Percentiles rank a stretch among this genome's conserved stretches.
Conservation (phyloP, 352 stramenopile species). For the Phytophthora sp. region DNA sequence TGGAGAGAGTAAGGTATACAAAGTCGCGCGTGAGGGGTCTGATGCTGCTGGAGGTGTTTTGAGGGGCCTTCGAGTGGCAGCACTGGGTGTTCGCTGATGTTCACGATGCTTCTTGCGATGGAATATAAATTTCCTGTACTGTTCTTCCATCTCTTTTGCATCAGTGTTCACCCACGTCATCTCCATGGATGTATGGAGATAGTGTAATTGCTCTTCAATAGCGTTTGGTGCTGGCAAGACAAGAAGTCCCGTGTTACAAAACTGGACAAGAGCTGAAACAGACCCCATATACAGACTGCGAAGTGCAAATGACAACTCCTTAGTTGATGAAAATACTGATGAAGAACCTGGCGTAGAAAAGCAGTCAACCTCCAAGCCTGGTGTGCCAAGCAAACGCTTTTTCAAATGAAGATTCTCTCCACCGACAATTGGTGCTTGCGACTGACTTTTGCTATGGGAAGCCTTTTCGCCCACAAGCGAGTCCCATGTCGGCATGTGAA, state of each 20-base stretch:
- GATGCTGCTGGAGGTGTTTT: background rate
- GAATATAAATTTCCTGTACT: constrained; percentile 53
- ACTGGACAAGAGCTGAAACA: constrained; percentile 7
- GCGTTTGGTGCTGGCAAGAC: constrained; percentile 4
- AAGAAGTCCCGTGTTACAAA: constrained; percentile 19
- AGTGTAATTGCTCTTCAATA: constrained; percentile 29
- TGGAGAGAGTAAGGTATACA: constrained; percentile 12
- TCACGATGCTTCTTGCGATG: constrained; percentile 39
- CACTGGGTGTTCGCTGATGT: constrained; percentile 12
- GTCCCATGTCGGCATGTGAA: constrained; percentile 23
- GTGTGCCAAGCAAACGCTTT: constrained; percentile 23
- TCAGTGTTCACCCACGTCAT: constrained; percentile 53
- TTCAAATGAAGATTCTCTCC: constrained; percentile 33
- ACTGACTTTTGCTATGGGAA: constrained; percentile 2
- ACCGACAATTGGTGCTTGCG: constrained; percentile 13
- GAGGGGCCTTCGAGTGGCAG: background rate
- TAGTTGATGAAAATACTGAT: constrained; percentile 5
- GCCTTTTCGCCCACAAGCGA: background rate
- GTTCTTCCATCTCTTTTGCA: constrained; percentile 41
- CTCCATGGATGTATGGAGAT: constrained; percentile 48
- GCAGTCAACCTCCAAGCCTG: background rate
- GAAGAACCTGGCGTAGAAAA: background rate
- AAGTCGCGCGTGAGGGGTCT: background rate
- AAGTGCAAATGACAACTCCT: constrained; percentile 19
- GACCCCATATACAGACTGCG: constrained; percentile 29